Percentiles rank a stretch among this genome's conserved stretches.
phyloP scores from a whole-genome alignment of 1,284 basidiomycete genomes.

The Hypsizygus ulmarius region DNA sequence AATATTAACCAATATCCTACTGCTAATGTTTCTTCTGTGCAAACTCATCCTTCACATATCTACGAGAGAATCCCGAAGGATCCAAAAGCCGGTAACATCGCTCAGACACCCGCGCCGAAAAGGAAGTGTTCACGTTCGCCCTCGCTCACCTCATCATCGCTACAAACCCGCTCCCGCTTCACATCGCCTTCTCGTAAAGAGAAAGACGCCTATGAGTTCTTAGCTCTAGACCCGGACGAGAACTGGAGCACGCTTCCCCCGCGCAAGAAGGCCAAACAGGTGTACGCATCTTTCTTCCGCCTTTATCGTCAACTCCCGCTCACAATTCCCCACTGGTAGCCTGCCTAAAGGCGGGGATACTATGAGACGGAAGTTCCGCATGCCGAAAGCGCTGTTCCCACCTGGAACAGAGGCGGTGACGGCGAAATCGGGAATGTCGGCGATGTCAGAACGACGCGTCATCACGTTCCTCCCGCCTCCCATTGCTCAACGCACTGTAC shows the following conservation, averaged over 20 bases:
- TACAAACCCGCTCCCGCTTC: not conserved
- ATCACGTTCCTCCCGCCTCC: constrained; percentile 49
- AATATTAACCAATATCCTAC: too few species aligned
- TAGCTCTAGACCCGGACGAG: constrained; percentile 39
- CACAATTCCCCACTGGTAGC: not conserved
- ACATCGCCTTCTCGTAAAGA: not conserved
- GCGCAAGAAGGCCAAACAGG: constrained; percentile 31
- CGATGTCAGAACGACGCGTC: constrained; percentile 32
- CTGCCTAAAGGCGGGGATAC: constrained; percentile 17
- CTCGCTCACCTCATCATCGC: not conserved
- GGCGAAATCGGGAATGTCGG: constrained; percentile 24
- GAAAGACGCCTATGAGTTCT: constrained; percentile 33
- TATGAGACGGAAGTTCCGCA: constrained; percentile 35
- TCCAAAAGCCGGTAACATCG: too few species aligned
- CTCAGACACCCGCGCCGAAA: not conserved
- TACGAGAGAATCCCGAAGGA: too few species aligned
- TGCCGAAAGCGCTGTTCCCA: constrained; percentile 28
- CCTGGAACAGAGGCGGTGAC: constrained; percentile 5
- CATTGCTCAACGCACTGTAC: too few species aligned
- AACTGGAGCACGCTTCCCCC: constrained; percentile 45
- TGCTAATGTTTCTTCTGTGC: too few species aligned
- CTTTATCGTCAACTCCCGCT: not conserved
- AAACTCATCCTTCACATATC: too few species aligned
- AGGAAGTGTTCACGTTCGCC: constrained; percentile 2
- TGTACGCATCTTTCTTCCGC: constrained; percentile 14